Evolutionary conservation across 805 yeast species (phyloP), one percentile per base, ranked within the genome.

Genomic region (Metschnikowia baotianmanensis): DNA sequence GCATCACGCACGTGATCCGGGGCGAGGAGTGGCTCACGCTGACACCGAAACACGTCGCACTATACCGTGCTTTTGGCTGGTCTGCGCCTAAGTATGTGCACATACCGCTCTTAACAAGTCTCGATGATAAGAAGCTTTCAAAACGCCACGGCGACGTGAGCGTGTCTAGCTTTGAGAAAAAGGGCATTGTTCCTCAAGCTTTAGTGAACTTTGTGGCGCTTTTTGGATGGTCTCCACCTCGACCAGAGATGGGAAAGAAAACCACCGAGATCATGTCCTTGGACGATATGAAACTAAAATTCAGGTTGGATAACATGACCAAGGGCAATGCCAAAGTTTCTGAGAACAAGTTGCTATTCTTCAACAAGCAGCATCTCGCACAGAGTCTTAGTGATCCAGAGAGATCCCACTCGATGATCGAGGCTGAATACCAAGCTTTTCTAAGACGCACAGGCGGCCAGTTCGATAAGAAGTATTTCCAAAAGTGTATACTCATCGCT

Each of bases 21-120:
- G 99, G 99, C 24, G 99, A 93, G 57, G 99, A 93, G 61, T 93
- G 99, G 99, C 66, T 93, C 9, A 85, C 96, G 1, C 87, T 98
- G 0, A 93, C 99, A 0, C 96, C 97, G 2, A 91, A 90, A 53
- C 99, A 93, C 56, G 72, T 89, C 33, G 91, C 96, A 0, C 60
- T 93, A 37, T 95, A 93, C 58, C 53, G 74, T 13, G 95, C 96
- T 0, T 83, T 91, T 57, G 87, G 86, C 0, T 91, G 97, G 97
- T 48, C 55, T 0, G 78, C 84, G 1, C 99, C 99, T 0, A 55
- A 71, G 15, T 93, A 79, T 58, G 72, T 85, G n/a, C 99, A 93
- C 58, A 84, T 93, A 35, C 99, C 99, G 0, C 65, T 93, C 27
- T 63, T 93, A 40, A 89, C 96, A 0, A 78, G 87, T 3, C 57